A percentile compares a stretch with the other conserved stretches of the same genome.
phyloP scores from a whole-genome alignment of 2,329 filamentous ascomycete species.

The Plectosphaerella cucumerina region DNA sequence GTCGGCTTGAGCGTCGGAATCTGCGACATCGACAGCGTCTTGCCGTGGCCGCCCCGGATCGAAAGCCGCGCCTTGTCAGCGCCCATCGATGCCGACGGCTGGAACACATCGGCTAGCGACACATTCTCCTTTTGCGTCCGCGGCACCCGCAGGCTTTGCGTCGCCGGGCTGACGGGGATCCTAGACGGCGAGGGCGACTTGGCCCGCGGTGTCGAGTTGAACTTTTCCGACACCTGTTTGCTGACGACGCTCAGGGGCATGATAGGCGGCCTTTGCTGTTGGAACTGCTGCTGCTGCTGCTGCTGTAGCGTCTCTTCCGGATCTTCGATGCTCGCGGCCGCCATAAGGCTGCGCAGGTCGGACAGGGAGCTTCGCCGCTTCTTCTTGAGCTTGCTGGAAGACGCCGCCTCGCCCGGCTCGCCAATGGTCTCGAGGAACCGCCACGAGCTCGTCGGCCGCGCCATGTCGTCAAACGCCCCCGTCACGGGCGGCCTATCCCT shows the following conservation, averaged over 20 bases:
- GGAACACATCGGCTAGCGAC: constrained; percentile 8
- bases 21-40: constrained; percentile 47
- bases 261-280: constrained; percentile 24
- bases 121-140: constrained; percentile 45
- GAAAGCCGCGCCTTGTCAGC: background rate
- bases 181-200: constrained; percentile 42
- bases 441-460: constrained; percentile 54
- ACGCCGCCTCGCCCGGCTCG: constrained; percentile 44
- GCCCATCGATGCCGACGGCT: constrained; percentile 3
- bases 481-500: constrained; percentile 57
- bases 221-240: constrained; percentile 51
- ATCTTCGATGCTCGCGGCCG: constrained; percentile 49
- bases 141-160: constrained; percentile 33
- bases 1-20: constrained; percentile 50
- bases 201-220: constrained; percentile 47
- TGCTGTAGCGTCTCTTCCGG: constrained; percentile 18
- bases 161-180: constrained; percentile 47
- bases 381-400: constrained; percentile 51
- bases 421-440: constrained; percentile 56
- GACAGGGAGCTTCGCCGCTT: constrained; percentile 91
- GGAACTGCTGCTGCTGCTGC: constrained; percentile 3
- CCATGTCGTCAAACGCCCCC: constrained; percentile 57
- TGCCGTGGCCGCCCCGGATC: constrained; percentile 33
- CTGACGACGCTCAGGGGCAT: constrained; percentile 46
- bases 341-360: constrained; percentile 71